Conservation (phyloP, 1,284 basidiomycete species). For the Sparassis latifolia region DNA sequence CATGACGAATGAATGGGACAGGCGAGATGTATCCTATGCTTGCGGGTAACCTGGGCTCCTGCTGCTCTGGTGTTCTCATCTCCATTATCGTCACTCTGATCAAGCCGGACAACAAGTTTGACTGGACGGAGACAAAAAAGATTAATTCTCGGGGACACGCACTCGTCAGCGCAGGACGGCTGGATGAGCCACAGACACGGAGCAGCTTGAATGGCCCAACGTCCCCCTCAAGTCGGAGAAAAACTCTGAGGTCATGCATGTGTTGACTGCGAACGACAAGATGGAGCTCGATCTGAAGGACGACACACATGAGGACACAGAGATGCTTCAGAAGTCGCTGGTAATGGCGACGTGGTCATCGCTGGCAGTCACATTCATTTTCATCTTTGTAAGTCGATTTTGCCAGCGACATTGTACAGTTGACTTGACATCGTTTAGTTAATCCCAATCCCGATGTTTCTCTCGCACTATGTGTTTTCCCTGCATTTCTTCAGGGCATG, state of each 20-base stretch:
- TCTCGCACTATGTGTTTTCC: conserved; percentile 8
- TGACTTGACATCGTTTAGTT: neutral
- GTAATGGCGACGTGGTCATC: conserved; percentile 1
- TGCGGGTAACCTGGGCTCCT: conserved; percentile 4
- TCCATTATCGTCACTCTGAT: neutral
- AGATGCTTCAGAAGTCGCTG: neutral
- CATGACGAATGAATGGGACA: neutral
- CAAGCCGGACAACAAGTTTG: conserved; percentile 3
- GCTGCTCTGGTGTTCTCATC: neutral
- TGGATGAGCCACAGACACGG: neutral
- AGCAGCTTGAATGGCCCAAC: neutral
- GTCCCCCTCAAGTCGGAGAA: neutral
- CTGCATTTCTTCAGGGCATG: conserved; percentile 8
- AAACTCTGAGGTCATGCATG: neutral
- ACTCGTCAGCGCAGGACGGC: neutral
- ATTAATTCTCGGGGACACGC: conserved; percentile 3
- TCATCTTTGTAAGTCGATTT: neutral
- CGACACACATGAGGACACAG: neutral
- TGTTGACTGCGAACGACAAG: neutral
- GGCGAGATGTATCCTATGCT: conserved; percentile 1
- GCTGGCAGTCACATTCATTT: conserved; percentile 1
- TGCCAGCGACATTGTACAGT: neutral
- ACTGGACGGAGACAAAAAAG: conserved; percentile 2
- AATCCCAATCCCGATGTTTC: conserved; percentile 7
- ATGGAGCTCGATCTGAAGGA: neutral